Percentiles rank a stretch among this genome's conserved stretches.
These are phyloP conservation scores for Pichia sorboxylosa DNA, from an alignment of 1,139 yeast species.

Conservation along the genomic window DNA sequence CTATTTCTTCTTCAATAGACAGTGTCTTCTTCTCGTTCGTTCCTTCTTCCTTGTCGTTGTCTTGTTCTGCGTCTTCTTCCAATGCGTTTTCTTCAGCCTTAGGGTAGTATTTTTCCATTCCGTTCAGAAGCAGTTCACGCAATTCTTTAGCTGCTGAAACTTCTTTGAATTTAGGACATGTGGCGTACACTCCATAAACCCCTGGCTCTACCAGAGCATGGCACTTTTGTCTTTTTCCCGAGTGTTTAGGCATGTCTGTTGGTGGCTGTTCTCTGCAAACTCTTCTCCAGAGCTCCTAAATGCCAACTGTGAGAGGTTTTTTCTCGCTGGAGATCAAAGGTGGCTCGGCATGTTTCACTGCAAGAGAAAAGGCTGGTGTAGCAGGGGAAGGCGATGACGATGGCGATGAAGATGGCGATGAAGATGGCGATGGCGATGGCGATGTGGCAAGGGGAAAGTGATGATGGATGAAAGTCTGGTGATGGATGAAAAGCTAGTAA, in stretches of 20 bases:
- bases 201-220: constrained; percentile 60
- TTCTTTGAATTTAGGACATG: constrained; percentile 74
- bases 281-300: not conserved
- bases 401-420: no score
- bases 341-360: no score
- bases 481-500: no score
- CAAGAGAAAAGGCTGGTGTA: no score
- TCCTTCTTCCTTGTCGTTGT: constrained; percentile 22
- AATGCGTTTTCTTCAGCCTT: constrained; percentile 23
- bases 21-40: constrained; percentile 20
- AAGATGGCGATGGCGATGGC: no score
- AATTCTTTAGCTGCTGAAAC: constrained; percentile 65
- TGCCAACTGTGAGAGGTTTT: no score
- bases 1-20: constrained; percentile 61
- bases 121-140: constrained; percentile 47
- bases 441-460: no score
- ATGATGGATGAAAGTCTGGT: no score
- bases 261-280: constrained; percentile 38
- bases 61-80: constrained; percentile 24
- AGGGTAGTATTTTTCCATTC: constrained; percentile 40
- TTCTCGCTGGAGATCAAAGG: no score
- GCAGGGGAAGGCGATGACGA: no score
- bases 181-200: constrained; percentile 75
- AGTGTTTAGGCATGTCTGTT: constrained; percentile 26
- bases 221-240: constrained; percentile 33